A percentile compares a stretch with the other conserved stretches of the same genome.
Conservation (phyloP, 805 yeast species). For the Candida ficus region DNA sequence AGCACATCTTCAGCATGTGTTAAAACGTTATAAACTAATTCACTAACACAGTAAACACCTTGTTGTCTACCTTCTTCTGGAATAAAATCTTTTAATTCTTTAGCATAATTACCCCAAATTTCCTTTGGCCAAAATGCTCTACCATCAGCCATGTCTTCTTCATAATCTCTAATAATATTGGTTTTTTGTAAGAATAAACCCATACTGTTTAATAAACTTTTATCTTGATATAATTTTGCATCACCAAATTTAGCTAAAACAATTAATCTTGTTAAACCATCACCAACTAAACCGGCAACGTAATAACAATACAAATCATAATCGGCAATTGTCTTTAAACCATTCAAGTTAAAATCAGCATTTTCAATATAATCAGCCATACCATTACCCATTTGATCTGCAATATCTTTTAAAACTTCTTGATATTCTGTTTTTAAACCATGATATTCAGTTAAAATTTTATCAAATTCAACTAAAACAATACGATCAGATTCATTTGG, state of each 20-base stretch:
- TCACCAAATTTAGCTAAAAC: constrained; percentile 71
- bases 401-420: constrained; percentile 70
- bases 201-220: constrained; percentile 73
- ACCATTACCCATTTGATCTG: constrained; percentile 89
- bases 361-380: constrained; percentile 90
- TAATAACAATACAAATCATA: constrained; percentile 92
- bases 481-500: constrained; percentile 77
- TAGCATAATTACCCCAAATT: constrained; percentile 82
- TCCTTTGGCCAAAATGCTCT: constrained; percentile 96
- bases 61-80: constrained; percentile 38
- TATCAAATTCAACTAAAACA: constrained; percentile 76
- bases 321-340: constrained; percentile 72
- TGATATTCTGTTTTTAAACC: constrained; percentile 70
- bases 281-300: constrained; percentile 98
- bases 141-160: constrained; percentile 87
- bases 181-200: constrained; percentile 94
- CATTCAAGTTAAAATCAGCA: constrained; percentile 72
- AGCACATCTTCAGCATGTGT: constrained; percentile 73
- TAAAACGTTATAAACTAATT: constrained; percentile 74
- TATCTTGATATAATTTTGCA: constrained; percentile 44
- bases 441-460: constrained; percentile 66
- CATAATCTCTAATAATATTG: constrained; percentile 91
- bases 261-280: constrained; percentile 82
- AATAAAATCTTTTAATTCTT: constrained; percentile 53
- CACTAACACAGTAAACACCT: constrained; percentile 76